Evolutionary conservation across 2,329 filamentous ascomycete genomes (phyloP).

Genomic region (Chaetomium sp.): DNA sequence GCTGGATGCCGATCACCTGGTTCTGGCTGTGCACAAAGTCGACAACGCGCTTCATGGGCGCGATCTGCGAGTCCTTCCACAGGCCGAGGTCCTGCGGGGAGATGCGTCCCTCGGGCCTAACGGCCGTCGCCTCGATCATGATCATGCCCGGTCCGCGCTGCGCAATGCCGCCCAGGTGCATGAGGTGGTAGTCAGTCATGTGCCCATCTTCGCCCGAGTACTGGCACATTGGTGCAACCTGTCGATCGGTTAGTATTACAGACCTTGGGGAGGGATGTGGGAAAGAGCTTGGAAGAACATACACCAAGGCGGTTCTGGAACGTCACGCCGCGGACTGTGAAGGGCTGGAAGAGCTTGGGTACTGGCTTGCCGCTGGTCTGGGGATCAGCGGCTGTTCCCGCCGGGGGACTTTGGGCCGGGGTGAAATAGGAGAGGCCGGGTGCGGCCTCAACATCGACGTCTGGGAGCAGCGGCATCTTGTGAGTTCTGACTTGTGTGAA

Average conservation of each 20-base stretch:
- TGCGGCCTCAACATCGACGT: background rate
- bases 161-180: background rate
- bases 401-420: background rate
- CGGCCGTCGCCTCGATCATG: background rate
- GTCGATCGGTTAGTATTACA: background rate
- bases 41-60: slow-evolving; percentile 40
- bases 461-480: background rate
- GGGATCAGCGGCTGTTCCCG: background rate
- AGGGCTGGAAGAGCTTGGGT: background rate
- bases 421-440: background rate
- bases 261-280: too few species aligned
- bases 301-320: background rate
- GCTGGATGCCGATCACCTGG: slow-evolving; percentile 69
- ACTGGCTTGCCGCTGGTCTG: background rate
- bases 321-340: background rate
- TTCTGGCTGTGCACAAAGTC: slow-evolving; percentile 53
- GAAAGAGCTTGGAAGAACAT: background rate
- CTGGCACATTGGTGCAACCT: background rate
- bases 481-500: background rate
- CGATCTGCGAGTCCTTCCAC: slow-evolving; percentile 38
- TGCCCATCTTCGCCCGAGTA: background rate
- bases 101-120: background rate
- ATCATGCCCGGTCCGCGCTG: background rate
- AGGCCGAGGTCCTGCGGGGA: background rate
- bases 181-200: background rate